Evolutionary conservation across 2,329 filamentous ascomycete genomes (phyloP), one percentile per base, ranked within the genome.

Genomic region (Aspergillus vadensis): DNA sequence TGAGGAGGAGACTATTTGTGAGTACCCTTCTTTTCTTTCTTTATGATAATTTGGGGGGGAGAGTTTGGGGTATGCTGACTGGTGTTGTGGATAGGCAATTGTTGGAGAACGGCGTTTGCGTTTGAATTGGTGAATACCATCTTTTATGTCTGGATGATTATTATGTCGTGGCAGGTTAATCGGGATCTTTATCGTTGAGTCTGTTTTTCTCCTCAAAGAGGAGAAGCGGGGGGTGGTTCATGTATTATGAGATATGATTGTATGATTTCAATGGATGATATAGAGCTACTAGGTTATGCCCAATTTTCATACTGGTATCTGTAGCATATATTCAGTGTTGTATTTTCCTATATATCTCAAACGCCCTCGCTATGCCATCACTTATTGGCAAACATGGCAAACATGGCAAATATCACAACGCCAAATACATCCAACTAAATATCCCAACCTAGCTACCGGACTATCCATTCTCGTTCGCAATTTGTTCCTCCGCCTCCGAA

Each of bases 121-220:
- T 87, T 88, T 67, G 86, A 86, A 77, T 82, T 89, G 57, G 79
- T 88, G 15, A 85, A 85, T 41, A 80, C 81, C 1, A 81, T 88
- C n/a, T 87, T 88, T 67, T 81, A 87, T 69, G 71, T 88, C 21
- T 89, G 86, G 84, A 87, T 88, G 84, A 85, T 88, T 71, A 74
- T 89, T 51, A 83, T 88, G 80, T 83, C 82, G 5, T 82, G 78
- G 72, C 82, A 85, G 68, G 85, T 87, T 48, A 70, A 77, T 67
- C 70, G 72, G 12, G 72, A 76, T 68, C 69, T 72, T 47, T 65
- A 67, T 62, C 57, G 66, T 49, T 67, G 61, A 44, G 44, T 15
- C 21, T 58, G 15, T 14, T 15, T 55, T 53, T 32, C 6, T 50
- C 8, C 32, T 54, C 44, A 25, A 51, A 55, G 30, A 30, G 23